phyloP scores from a whole-genome alignment of 2,329 filamentous ascomycete species.

The Arthrobotrys megalospora region DNA sequence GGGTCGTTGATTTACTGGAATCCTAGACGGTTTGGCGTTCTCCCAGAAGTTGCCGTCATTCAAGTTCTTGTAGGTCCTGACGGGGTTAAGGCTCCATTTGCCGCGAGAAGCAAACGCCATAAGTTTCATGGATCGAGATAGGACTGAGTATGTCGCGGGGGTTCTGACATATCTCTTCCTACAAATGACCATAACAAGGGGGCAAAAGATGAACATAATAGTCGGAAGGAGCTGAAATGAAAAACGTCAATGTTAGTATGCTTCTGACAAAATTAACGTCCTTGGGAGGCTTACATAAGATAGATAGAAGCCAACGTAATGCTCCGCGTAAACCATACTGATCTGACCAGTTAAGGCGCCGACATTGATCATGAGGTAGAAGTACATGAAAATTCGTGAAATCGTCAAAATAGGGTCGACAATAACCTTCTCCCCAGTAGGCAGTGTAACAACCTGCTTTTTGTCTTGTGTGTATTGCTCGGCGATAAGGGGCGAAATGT shows the following conservation, averaged over 20 bases:
- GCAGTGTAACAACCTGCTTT: conserved; percentile 63
- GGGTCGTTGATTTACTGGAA: conserved; percentile 74
- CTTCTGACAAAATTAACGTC: no score
- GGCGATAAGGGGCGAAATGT: conserved; percentile 66
- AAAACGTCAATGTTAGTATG: not conserved
- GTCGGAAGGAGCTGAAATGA: conserved; percentile 76
- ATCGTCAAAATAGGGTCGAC: conserved; percentile 66
- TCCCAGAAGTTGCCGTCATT: conserved; percentile 77
- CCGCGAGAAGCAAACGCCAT: conserved; percentile 76
- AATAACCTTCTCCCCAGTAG: conserved; percentile 65
- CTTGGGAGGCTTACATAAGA: conserved; percentile 67
- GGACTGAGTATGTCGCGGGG: conserved; percentile 80
- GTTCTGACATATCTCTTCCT: conserved; percentile 76
- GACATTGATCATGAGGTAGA: conserved; percentile 73
- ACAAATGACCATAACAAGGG: conserved; percentile 74
- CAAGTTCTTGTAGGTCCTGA: conserved; percentile 74
- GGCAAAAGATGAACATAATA: conserved; percentile 75
- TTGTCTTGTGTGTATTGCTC: conserved; percentile 65
- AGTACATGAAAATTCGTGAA: conserved; percentile 67
- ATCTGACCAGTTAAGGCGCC: conserved; percentile 71
- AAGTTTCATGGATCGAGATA: conserved; percentile 77
- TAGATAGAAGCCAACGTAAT: conserved; percentile 72
- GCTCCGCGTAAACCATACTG: conserved; percentile 72
- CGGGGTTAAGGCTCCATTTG: conserved; percentile 75
- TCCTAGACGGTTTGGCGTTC: conserved; percentile 76